phyloP scores from a whole-genome alignment of 129 eudicot genomes.

The Escallonia herrerae region DNA sequence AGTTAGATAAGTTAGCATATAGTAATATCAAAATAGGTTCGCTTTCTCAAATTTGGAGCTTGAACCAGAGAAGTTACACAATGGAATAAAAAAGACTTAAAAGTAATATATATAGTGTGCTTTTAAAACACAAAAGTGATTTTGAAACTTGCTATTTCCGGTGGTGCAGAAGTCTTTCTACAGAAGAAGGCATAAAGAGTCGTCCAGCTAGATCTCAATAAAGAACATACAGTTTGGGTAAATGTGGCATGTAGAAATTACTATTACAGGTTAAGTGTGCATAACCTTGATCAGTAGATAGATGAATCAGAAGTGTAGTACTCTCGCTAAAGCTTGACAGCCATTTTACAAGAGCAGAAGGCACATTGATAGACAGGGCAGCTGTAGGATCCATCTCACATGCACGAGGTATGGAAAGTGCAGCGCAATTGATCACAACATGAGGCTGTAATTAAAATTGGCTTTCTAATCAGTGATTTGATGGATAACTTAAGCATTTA shows the following conservation, averaged over 20 bases:
- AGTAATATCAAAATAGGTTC: neutral
- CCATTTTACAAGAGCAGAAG: conserved; percentile 74
- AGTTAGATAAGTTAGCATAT: neutral
- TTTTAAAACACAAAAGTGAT: too few species aligned
- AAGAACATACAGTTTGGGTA: too few species aligned
- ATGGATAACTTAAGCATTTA: neutral
- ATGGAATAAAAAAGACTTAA: neutral
- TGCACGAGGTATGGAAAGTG: conserved; percentile 69
- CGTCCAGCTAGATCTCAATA: neutral
- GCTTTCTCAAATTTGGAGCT: neutral
- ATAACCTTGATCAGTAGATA: conserved; percentile 91
- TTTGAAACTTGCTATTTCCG: too few species aligned
- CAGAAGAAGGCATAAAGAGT: too few species aligned
- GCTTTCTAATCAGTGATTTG: neutral
- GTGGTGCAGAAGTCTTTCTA: too few species aligned
- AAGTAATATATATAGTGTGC: neutral
- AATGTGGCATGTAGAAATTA: neutral
- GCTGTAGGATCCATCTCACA: conserved; percentile 66
- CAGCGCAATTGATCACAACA: conserved; percentile 89
- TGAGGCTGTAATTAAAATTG: conserved; percentile 58
- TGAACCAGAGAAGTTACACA: conserved; percentile 5
- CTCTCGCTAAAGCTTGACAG: conserved; percentile 43
- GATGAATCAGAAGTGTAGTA: conserved; percentile 64
- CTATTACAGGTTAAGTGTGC: neutral
- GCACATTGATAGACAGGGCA: conserved; percentile 76